Evolutionary conservation across 768 basidiomycete genomes (phyloP).

Genomic region (Porphyrellus cyaneotinctus): DNA sequence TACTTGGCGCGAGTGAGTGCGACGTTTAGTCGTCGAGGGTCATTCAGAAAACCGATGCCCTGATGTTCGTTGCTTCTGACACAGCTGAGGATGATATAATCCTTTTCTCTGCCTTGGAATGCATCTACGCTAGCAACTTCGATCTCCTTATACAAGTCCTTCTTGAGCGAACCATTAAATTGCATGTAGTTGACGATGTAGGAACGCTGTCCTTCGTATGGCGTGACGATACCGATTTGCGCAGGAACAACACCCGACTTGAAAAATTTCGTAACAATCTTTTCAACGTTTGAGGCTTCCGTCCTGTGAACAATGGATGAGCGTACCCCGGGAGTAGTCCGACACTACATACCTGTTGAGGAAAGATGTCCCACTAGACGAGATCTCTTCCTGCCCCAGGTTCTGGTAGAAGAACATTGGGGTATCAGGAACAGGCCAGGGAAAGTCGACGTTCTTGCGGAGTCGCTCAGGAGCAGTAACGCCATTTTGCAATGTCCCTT

Average conservation of each 20-base stretch:
- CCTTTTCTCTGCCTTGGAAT: slow-evolving; percentile 99
- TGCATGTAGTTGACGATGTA: slow-evolving; percentile 99
- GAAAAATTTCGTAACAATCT: slow-evolving; percentile 99
- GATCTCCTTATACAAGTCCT: slow-evolving; percentile 98
- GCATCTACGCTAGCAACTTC: slow-evolving; percentile 99
- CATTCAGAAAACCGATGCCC: slow-evolving; percentile 98
- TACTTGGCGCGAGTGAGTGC: slow-evolving; percentile 97
- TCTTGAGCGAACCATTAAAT: slow-evolving; percentile 98
- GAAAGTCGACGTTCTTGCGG: slow-evolving; percentile 98
- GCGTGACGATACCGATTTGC: slow-evolving; percentile 98
- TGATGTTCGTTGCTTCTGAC: slow-evolving; percentile 99
- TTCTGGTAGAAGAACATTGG: slow-evolving; percentile 99
- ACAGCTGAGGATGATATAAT: slow-evolving; percentile 97
- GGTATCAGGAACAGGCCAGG: slow-evolving; percentile 95
- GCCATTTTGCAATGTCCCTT: slow-evolving; percentile 97
- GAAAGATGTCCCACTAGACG: slow-evolving; percentile 97
- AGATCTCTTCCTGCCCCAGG: slow-evolving; percentile 97
- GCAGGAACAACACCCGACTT: slow-evolving; percentile 93
- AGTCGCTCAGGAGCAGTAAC: slow-evolving; percentile 97
- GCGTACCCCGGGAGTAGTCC: not conserved
- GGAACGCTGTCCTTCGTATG: slow-evolving; percentile 97
- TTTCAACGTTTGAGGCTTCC: slow-evolving; percentile 98
- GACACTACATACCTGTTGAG: slow-evolving; percentile 65
- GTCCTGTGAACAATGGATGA: slow-evolving; percentile 52
- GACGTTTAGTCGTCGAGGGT: slow-evolving; percentile 93